Base-by-base conservation (phyloP, 2,329 filamentous ascomycete species). In the Curvularia verruculosa region DNA sequence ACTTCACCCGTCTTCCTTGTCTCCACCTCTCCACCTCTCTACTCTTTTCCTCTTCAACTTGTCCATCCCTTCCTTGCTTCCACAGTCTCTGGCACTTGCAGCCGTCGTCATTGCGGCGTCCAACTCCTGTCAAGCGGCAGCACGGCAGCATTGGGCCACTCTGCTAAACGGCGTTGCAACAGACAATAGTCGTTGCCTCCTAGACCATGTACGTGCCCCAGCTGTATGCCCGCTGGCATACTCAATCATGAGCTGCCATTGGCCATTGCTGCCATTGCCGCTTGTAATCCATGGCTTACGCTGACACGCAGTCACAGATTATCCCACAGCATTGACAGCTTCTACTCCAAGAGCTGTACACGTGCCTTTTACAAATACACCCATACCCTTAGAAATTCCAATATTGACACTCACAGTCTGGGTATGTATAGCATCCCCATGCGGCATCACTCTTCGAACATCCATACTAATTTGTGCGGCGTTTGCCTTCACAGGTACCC, bases 401-500 rank as follows among this genome's bases (percentile, higher is more conserved):
- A 29, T 29, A 29, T 29, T 12, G 9, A 12, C 28, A 10, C 28
- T 29, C 28, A 29, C 28, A 12, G 1, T 29, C 28, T 29, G 9
- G 28, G 28, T 29, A 29, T 29, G 28, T 29, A 29, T 10, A 29
- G 28, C 28, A 29, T 41, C 26, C 51, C n/a, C 15, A 43, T 37
- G 44, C 45, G 24, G 43, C 26, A 24, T 49, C 47, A 44, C 44
- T 13, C 28, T 13, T 34, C 2, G 23, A 36, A 52, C 37, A 48
- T 60, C 55, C 26, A 24, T 48, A 47, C 59, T 65, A 56, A 63
- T 40, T 56, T 24, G n/a, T 51, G 37, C 47, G 41, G 19, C 31
- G 41, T 64, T 58, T 56, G 49, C 56, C 52, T 62, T 56, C 19
- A 54, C 26, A 66, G 63, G 61, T 54, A 52, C 60, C 49, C 31